Base-by-base conservation (phyloP, 768 basidiomycete genomes). In the Boletellus ananas region DNA sequence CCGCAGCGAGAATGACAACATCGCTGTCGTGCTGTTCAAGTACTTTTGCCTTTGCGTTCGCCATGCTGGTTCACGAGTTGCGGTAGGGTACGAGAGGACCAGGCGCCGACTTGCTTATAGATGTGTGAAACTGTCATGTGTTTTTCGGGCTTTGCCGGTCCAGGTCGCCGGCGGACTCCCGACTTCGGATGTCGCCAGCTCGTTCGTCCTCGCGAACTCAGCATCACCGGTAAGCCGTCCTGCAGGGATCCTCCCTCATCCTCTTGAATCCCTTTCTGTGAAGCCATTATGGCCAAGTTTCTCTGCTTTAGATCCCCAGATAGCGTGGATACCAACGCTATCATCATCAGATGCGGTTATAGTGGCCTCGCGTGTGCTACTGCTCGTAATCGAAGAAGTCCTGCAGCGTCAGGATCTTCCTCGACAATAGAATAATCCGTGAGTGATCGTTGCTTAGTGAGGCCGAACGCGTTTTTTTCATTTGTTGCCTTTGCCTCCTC, bases 1-100 rank as follows among this genome's bases (percentile, higher is more conserved):
- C 80, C 18, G 94, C 94, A 11, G 83, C 73, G 61, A 92, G 83
- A 65, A 97, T 88, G 56, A 98, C 95, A 13, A 97, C 86, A 69
- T 95, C 93, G 66, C 90, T 78, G 54, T 87, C 85, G 59, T 79
- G 73, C 73, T 90, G 86, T 60, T 79, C 73, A 43, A 92, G 78
- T 20, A 91, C 56, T 51, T 74, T 74, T 20, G 83, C 73, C 65
- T 81, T 87, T 49, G 76, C 75, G 46, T 44, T 51, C 14, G 67
- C 53, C 58, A 68, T 67, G 50, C 41, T 44, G 7, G 35, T 46
- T 52, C 29, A 38, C 31, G 39, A 49, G 41, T 27, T 42, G 41
- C 11, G 23, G 47, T 34, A 31, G 41, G 20, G 20, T 45, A 33
- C 29, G 31, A 34, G 45, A 36, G 11, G 21, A 37, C 23, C 8